These are phyloP conservation scores for Phaseolus lunatus DNA, from an alignment of 306 rosid species.

Conservation along the genomic window DNA sequence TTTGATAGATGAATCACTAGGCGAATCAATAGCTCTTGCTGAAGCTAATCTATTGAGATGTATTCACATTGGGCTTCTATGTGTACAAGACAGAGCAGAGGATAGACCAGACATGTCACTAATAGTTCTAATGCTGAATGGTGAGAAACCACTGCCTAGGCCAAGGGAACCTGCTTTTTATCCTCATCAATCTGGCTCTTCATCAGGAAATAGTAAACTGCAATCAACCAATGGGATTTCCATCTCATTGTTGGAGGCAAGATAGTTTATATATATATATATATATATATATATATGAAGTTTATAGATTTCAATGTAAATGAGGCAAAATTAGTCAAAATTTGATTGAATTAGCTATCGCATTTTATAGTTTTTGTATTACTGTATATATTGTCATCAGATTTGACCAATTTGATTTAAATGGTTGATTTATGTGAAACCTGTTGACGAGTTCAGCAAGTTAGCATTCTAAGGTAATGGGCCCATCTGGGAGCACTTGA, in stretches of 20 bases:
- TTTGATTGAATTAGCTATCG: too few relatives aligned
- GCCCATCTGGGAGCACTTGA: too few relatives aligned
- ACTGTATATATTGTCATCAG: too few relatives aligned
- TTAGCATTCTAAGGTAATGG: too few relatives aligned
- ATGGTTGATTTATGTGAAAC: too few relatives aligned
- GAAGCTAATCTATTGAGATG: slow-evolving; percentile 45
- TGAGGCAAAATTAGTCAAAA: too few relatives aligned
- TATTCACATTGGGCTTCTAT: slow-evolving; percentile 44
- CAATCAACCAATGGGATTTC: slow-evolving; percentile 43
- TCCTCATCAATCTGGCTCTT: slow-evolving; percentile 42
- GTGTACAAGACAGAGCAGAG: slow-evolving; percentile 55
- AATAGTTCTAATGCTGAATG: slow-evolving; percentile 50
- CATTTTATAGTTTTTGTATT: too few relatives aligned
- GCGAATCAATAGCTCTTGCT: not conserved
- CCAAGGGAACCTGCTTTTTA: slow-evolving; percentile 49
- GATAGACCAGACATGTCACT: slow-evolving; percentile 52
- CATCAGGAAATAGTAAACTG: slow-evolving; percentile 32
- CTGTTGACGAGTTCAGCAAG: too few relatives aligned
- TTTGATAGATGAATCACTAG: slow-evolving; percentile 44
- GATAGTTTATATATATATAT: slow-evolving; percentile 27
- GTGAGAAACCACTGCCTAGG: slow-evolving; percentile 49
- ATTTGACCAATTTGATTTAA: too few relatives aligned
- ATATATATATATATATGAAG: not conserved
- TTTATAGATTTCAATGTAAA: not conserved
- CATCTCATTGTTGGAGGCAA: slow-evolving; percentile 39